Percentiles rank a stretch among this genome's conserved stretches.
phyloP scores from a whole-genome alignment of 2,329 filamentous ascomycete species.

The Lasiodiplodia hormozganensis region DNA sequence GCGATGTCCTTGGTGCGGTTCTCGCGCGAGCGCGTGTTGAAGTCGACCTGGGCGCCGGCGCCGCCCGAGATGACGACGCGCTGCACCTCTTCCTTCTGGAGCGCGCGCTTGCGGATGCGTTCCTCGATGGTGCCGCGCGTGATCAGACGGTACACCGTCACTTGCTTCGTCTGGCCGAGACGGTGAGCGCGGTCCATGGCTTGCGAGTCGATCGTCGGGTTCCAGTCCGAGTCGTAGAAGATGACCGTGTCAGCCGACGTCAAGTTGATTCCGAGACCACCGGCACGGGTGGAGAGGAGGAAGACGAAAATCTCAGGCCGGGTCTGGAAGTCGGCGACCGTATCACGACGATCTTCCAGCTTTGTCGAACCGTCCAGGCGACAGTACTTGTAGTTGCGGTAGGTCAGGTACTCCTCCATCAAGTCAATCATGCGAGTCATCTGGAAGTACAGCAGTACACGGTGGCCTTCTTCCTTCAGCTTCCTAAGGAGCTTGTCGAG shows the following conservation, averaged over 20 bases:
- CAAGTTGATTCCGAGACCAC: conserved; percentile 97
- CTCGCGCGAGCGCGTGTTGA: conserved; percentile 89
- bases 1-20: conserved; percentile 98
- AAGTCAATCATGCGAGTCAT: conserved; percentile 99
- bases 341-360: conserved; percentile 94
- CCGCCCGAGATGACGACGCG: conserved; percentile 95
- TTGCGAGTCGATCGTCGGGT: conserved; percentile 97
- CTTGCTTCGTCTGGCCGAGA: conserved; percentile 92
- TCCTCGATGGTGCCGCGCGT: conserved; percentile 97
- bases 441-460: conserved; percentile 98
- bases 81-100: conserved; percentile 99
- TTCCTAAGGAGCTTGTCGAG: conserved; percentile 85
- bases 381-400: conserved; percentile 99
- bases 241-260: conserved; percentile 98
- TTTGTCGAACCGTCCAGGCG: conserved; percentile 96
- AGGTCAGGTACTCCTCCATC: conserved; percentile 98
- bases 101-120: conserved; percentile 92
- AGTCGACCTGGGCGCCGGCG: conserved; percentile 83
- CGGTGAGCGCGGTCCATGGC: conserved; percentile 99
- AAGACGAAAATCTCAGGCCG: conserved; percentile 96
- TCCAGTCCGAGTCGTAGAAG: conserved; percentile 99
- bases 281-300: conserved; percentile 91
- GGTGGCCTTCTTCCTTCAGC: conserved; percentile 90
- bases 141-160: conserved; percentile 97
- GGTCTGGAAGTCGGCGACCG: conserved; percentile 95